A percentile compares a stretch with the other conserved stretches of the same genome.
phyloP scores from a whole-genome alignment of 2,329 filamentous ascomycete genomes.

The Aspergillus oerlinghausenensis region DNA sequence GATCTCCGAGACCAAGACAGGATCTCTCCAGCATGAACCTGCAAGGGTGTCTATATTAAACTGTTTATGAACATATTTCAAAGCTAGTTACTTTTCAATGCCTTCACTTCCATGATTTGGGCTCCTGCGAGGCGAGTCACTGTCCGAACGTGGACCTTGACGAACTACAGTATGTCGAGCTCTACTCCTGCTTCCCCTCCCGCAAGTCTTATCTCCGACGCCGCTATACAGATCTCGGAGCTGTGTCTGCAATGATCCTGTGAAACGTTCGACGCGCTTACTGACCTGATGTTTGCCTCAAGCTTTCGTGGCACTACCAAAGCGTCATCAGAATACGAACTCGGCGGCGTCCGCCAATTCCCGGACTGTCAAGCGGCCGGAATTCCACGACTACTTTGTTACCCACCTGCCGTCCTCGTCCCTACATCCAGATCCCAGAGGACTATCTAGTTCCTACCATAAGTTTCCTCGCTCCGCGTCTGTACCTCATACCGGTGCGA shows the following conservation, averaged over 20 bases:
- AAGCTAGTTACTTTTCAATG: slow-evolving; percentile 14
- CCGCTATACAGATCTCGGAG: slow-evolving; percentile 5
- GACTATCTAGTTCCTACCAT: slow-evolving; percentile 63
- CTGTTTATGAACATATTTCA: slow-evolving; percentile 7
- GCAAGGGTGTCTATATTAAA: slow-evolving; percentile 3
- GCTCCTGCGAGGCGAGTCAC: slow-evolving; percentile 35
- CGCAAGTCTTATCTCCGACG: slow-evolving; percentile 14
- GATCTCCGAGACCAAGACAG: background rate
- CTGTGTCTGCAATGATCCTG: background rate
- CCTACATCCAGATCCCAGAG: slow-evolving; percentile 76
- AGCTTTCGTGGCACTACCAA: slow-evolving; percentile 31
- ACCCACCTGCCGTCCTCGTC: slow-evolving; percentile 92
- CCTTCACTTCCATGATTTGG: slow-evolving; percentile 36
- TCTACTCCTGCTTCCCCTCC: slow-evolving; percentile 1
- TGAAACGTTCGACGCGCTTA: background rate
- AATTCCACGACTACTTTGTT: slow-evolving; percentile 95
- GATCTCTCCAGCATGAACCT: background rate
- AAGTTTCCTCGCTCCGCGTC: slow-evolving; percentile 83
- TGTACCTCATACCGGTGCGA: slow-evolving; percentile 63
- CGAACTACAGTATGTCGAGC: slow-evolving; percentile 32
- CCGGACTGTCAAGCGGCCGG: slow-evolving; percentile 36
- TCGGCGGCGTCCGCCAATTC: slow-evolving; percentile 10
- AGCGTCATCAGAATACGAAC: slow-evolving; percentile 22
- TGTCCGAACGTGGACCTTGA: slow-evolving; percentile 37
- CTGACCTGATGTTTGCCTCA: slow-evolving; percentile 1